phyloP scores from a whole-genome alignment of 139 green algal genomes.

The Desmodesmus armatus region DNA sequence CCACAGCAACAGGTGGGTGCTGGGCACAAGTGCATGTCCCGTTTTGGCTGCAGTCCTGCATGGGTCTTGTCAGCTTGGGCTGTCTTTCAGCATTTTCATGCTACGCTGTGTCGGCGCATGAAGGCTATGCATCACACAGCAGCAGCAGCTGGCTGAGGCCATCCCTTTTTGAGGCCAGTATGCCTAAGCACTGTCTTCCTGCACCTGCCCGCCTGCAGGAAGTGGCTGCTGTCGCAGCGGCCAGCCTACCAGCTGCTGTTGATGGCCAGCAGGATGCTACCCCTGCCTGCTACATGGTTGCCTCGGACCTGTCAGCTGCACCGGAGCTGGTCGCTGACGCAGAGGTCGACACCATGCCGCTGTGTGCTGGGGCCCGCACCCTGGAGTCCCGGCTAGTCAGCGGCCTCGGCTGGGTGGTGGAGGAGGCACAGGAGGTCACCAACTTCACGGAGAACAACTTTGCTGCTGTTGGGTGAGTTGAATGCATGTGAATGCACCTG shows the following conservation, averaged over 20 bases:
- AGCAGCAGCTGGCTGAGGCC: no score
- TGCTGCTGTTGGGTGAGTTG: conserved; percentile 41
- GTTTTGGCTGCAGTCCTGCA: not conserved
- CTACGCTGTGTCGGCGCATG: no score
- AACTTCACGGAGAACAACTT: conserved; percentile 43
- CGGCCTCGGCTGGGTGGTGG: conserved; percentile 22
- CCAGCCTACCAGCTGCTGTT: not conserved
- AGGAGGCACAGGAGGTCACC: conserved; percentile 28
- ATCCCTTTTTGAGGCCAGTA: no score
- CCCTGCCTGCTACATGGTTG: not conserved
- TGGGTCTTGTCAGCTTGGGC: not conserved
- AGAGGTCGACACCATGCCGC: not conserved
- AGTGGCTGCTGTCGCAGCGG: not conserved
- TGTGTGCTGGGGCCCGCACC: no score
- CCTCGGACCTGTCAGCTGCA: not conserved
- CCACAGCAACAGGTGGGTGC: not conserved
- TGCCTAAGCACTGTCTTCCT: not conserved
- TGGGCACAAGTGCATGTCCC: not conserved
- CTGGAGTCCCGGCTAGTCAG: not conserved
- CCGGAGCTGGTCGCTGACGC: conserved; percentile 19
- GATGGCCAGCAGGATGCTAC: not conserved
- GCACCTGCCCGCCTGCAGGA: not conserved
- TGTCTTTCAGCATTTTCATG: not conserved
- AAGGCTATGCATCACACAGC: no score
- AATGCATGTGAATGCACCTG: not conserved